A percentile compares a stretch with the other conserved stretches of the same genome.
These are phyloP conservation scores for Pseudophaeomoniella oleicola DNA, from an alignment of 2,329 filamentous ascomycete species.

Conservation along the genomic window DNA sequence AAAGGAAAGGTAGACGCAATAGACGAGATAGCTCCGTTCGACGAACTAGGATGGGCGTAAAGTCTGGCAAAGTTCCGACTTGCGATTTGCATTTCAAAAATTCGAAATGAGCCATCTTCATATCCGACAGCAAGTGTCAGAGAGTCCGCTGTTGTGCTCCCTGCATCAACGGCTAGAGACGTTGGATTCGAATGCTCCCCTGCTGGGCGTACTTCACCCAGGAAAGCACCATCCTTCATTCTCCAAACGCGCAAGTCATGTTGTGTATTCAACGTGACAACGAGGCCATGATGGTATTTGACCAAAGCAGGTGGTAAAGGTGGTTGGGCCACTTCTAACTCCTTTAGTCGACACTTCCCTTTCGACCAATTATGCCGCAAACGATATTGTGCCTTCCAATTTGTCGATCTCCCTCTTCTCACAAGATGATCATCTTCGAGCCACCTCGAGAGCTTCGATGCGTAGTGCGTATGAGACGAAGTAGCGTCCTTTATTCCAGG, in stretches of 20 bases:
- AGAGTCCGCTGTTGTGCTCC: constrained; percentile 25
- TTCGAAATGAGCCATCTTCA: constrained; percentile 52
- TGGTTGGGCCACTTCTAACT: constrained; percentile 49
- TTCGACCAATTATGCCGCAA: constrained; percentile 81
- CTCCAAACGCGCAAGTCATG: constrained; percentile 69
- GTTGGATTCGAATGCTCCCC: constrained; percentile 29
- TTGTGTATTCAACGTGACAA: constrained; percentile 58
- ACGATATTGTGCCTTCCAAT: constrained; percentile 85
- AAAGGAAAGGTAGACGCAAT: constrained; percentile 64
- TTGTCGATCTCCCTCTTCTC: constrained; percentile 34
- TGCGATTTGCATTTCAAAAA: constrained; percentile 47
- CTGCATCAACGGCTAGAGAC: constrained; percentile 48
- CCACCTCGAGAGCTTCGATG: constrained; percentile 45
- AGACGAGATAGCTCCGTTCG: constrained; percentile 51
- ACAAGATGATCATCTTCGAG: constrained; percentile 45
- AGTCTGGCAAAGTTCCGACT: constrained; percentile 29
- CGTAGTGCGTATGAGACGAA: constrained; percentile 24
- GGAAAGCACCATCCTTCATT: constrained; percentile 36
- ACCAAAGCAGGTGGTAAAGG: constrained; percentile 52
- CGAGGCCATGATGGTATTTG: constrained; percentile 60
- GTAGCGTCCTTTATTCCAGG: constrained; percentile 44
- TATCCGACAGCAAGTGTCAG: constrained; percentile 57
- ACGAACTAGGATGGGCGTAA: constrained; percentile 48
- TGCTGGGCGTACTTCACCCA: not conserved
- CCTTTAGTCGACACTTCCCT: constrained; percentile 65